phyloP scores from a whole-genome alignment of 257 asterid genomes.

The Solanum pimpinellifolium region DNA sequence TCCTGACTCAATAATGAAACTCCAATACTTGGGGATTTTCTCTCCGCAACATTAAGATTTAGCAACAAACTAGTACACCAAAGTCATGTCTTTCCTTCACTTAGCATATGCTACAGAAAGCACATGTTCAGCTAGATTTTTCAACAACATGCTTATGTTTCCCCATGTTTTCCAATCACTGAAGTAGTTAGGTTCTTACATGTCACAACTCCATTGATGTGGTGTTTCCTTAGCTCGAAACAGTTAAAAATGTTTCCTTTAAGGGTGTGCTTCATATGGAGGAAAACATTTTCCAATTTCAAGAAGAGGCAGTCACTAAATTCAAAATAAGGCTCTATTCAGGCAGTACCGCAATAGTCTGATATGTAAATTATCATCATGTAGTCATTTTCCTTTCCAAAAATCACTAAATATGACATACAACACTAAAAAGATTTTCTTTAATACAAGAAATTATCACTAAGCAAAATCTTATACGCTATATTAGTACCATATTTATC shows the following conservation, averaged over 20 bases:
- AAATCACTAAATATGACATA: background rate
- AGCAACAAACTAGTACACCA: background rate
- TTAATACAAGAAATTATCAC: background rate
- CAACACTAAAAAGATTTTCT: background rate
- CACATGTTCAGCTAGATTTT: background rate
- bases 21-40: background rate
- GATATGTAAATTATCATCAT: background rate
- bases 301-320: background rate
- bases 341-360: background rate
- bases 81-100: background rate
- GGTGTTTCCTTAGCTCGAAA: background rate
- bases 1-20: background rate
- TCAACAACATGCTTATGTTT: background rate
- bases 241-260: background rate
- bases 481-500: background rate
- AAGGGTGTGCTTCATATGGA: background rate
- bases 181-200: background rate
- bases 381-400: background rate
- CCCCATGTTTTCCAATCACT: background rate
- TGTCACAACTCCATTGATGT: background rate
- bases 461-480: background rate
- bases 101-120: background rate
- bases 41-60: background rate
- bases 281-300: background rate
- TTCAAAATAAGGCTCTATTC: background rate